Percentiles rank a stretch among this genome's conserved stretches.
Conservation (phyloP, 768 basidiomycete genomes). For the Suillus ampliporus region DNA sequence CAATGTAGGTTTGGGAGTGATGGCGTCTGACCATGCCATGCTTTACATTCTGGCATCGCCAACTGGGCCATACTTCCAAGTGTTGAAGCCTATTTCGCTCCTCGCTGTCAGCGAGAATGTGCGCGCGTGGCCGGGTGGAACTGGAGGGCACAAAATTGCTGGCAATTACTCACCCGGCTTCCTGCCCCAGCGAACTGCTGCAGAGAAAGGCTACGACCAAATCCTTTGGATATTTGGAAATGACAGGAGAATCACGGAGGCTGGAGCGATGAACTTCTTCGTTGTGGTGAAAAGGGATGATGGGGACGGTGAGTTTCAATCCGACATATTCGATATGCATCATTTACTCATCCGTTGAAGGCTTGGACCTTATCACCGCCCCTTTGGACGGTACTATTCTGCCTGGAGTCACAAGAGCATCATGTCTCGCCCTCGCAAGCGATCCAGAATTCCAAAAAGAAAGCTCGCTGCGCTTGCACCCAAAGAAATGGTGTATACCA, state of each 20-base stretch:
- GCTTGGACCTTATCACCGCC: conserved; percentile 85
- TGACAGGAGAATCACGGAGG: conserved; percentile 58
- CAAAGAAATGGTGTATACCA: conserved; percentile 68
- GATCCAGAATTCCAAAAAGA: conserved; percentile 55
- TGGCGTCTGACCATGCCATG: conserved; percentile 77
- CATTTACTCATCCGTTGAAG: conserved; percentile 38
- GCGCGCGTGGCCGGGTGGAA: conserved; percentile 86
- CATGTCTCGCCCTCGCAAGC: conserved; percentile 72
- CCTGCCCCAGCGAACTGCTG: conserved; percentile 68
- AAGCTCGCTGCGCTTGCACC: conserved; percentile 39
- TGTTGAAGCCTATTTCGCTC: conserved; percentile 58
- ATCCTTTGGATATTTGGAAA: conserved; percentile 80
- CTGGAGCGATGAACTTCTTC: conserved; percentile 85
- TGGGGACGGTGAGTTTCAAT: conserved; percentile 47
- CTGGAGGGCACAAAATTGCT: conserved; percentile 65
- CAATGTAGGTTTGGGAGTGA: conserved; percentile 60
- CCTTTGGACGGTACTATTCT: conserved; percentile 92
- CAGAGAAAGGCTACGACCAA: conserved; percentile 73
- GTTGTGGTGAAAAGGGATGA: conserved; percentile 64
- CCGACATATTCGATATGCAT: neutral
- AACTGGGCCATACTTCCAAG: conserved; percentile 54
- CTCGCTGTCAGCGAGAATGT: conserved; percentile 73
- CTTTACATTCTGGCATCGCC: conserved; percentile 86
- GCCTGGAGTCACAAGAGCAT: conserved; percentile 90
- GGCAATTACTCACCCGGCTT: conserved; percentile 68